phyloP scores from a whole-genome alignment of 192 early-diverging fungal species.

The Podila horticola region DNA sequence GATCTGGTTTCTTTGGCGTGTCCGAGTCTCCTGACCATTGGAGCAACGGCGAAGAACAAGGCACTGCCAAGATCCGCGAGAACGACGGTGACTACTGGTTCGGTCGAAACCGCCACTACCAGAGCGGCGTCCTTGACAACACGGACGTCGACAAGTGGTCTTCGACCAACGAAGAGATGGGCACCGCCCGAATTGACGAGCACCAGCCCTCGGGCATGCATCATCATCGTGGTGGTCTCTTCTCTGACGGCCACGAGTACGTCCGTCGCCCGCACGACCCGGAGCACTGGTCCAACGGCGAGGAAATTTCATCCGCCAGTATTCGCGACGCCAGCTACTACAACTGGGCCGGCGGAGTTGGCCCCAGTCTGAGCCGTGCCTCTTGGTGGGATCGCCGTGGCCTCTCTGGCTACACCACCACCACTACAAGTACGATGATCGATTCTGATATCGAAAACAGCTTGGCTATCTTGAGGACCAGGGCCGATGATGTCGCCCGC shows the following conservation, averaged over 20 bases:
- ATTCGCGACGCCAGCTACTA: conserved; percentile 18
- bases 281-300: conserved; percentile 30
- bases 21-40: conserved; percentile 4
- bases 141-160: conserved; percentile 27
- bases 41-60: conserved; percentile 20
- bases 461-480: not conserved
- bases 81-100: conserved; percentile 14
- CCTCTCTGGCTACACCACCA: no score
- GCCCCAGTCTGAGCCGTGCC: not conserved
- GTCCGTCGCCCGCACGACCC: conserved; percentile 1
- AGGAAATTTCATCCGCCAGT: conserved; percentile 20
- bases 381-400: conserved; percentile 22
- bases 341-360: not conserved
- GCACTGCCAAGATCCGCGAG: conserved; percentile 24
- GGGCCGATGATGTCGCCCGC: conserved; percentile 2
- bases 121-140: conserved; percentile 8
- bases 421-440: no score
- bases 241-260: not conserved
- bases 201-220: conserved; percentile 2
- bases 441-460: not conserved
- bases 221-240: not conserved
- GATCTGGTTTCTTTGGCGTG: not conserved
- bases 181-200: conserved; percentile 12
- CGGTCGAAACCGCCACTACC: not conserved
- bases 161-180: conserved; percentile 20